These are phyloP conservation scores for Aspergillus flavus DNA, from an alignment of 2,329 filamentous ascomycete species.

Conservation along the genomic window DNA sequence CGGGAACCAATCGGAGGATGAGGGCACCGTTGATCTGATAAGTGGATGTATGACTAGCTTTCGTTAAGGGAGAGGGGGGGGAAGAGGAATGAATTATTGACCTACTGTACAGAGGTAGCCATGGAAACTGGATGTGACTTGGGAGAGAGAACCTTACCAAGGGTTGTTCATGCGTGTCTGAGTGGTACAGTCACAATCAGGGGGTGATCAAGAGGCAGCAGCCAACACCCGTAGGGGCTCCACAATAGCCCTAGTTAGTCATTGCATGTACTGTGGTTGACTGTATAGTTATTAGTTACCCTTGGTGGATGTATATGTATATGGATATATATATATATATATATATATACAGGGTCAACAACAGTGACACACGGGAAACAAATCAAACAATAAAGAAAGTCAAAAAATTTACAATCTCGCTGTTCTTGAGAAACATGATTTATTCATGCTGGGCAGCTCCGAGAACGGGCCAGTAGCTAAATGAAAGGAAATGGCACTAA, in stretches of 20 bases:
- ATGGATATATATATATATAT: no score
- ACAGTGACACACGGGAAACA: no score
- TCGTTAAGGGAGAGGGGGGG: neutral
- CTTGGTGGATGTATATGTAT: no score
- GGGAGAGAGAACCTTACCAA: neutral
- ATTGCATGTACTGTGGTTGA: no score
- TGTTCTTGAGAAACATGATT: neutral
- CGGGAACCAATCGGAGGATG: neutral
- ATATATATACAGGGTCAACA: no score
- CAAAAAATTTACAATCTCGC: neutral
- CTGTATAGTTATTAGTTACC: no score
- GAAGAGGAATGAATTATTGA: neutral
- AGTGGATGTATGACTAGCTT: no score
- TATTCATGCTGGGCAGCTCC: neutral
- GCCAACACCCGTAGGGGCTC: neutral
- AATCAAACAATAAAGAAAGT: neutral
- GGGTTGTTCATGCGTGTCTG: neutral
- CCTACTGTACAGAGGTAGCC: neutral
- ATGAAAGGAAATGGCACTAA: neutral
- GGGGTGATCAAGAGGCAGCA: neutral
- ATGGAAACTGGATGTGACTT: neutral
- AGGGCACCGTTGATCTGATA: neutral
- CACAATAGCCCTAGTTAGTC: neutral
- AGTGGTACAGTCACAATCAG: neutral
- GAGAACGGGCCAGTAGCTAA: neutral